Evolutionary conservation across 345 rosid species (phyloP).

Genomic region (Syzygium grande): DNA sequence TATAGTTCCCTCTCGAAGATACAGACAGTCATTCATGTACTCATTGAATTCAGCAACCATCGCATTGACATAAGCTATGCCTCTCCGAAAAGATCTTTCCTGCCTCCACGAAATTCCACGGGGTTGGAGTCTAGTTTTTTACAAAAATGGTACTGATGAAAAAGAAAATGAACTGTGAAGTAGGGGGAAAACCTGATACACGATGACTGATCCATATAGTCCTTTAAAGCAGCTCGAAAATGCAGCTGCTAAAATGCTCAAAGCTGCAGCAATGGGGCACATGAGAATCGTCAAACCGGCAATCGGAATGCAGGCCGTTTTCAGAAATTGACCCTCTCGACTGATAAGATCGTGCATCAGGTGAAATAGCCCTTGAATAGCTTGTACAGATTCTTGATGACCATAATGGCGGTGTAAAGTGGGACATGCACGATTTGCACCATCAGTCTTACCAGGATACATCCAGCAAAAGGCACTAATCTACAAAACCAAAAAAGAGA

Average conservation of each 20-base stretch:
- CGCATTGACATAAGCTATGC: conserved; percentile 76
- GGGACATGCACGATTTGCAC: conserved; percentile 66
- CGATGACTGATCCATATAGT: conserved; percentile 62
- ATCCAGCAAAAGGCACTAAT: conserved; percentile 55
- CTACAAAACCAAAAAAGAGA: not conserved
- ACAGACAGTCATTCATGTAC: conserved; percentile 84
- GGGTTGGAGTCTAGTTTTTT: not conserved
- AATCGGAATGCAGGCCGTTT: conserved; percentile 72
- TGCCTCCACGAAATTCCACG: conserved; percentile 14
- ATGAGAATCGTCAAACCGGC: conserved; percentile 71
- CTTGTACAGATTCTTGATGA: conserved; percentile 70
- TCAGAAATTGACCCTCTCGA: conserved; percentile 76
- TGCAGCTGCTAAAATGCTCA: conserved; percentile 44
- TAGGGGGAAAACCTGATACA: conserved; percentile 45
- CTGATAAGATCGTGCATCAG: conserved; percentile 60
- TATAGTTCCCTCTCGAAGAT: conserved; percentile 74
- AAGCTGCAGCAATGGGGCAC: conserved; percentile 76
- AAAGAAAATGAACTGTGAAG: not conserved
- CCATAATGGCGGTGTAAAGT: conserved; percentile 50
- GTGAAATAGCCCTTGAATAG: conserved; percentile 66
- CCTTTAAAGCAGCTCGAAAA: conserved; percentile 66
- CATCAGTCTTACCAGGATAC: conserved; percentile 57
- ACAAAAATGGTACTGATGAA: not conserved
- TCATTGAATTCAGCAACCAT: conserved; percentile 87
- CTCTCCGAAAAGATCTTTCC: conserved; percentile 78